Evolutionary conservation across 208 protist species (phyloP), one percentile per base, ranked within the genome.

Genomic region (Histomonas meleagridis): DNA sequence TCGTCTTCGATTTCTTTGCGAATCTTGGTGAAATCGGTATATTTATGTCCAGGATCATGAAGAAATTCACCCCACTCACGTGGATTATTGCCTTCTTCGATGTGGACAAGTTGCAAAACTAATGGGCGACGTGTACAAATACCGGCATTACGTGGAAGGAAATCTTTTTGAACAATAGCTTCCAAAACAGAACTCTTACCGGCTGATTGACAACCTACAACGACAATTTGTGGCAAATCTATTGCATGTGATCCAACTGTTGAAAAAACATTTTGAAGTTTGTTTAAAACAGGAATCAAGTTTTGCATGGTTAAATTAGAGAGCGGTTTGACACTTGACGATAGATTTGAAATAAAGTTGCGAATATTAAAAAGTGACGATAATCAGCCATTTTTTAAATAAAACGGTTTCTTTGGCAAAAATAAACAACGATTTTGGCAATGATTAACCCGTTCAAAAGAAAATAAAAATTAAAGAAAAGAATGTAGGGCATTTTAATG

Each of bases 41-140:
- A 99, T 93, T 96, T 96, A 92, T 97, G 96, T 79, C 95, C 95
- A 0, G 96, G 96, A 0, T 90, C 62, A 92, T 97, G 96, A 28
- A 95, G 55, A 92, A 97, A 97, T 91, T 96, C 95, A 46, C 95
- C 96, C 94, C 94, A 97, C 79, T 97, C 96, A 14, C 91, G 0
- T n/a, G 26, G 46, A 16, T 51, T 48, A 26, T 49, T 57, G 0
- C 79, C 53, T 62, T 4, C 0, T 10, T 79, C 49, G 40, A 99
- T 90, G 38, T 90, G 46, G 51, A 98, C 95, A 12, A 99, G 95
- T 95, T 99, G 98, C 40, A 99, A 95, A 26, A 99, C 96, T 1
- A 99, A 95, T 10, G 98, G 98, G 91, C 98, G 96, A 55, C 98
- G 95, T 0, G 98, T 99, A 69, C 99, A 97, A 92, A 99, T 99